phyloP scores from a whole-genome alignment of 164 flowering plant species.

The Magnolia officinalis region DNA sequence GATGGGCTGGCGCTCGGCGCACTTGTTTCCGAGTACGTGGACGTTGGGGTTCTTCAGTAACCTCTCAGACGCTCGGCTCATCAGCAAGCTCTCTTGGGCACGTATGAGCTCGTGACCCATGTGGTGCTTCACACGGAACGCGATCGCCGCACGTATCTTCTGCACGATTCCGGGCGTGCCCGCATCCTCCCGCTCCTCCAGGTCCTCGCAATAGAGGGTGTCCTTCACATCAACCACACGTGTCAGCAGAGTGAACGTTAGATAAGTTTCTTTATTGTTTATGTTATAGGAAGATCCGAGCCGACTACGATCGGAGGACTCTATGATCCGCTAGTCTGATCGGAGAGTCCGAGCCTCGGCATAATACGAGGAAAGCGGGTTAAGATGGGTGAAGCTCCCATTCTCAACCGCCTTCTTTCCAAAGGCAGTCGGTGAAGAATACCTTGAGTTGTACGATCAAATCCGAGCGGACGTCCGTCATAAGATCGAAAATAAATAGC shows the following conservation, averaged over 20 bases:
- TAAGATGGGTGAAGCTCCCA: no score
- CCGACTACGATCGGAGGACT: no score
- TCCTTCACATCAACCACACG: conserved; percentile 1
- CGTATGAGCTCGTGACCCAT: conserved; percentile 9
- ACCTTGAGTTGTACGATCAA: no score
- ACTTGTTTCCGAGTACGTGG: background rate
- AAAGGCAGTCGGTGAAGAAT: no score
- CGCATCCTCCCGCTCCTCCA: conserved; percentile 16
- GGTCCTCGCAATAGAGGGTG: conserved; percentile 11
- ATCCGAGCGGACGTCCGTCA: no score
- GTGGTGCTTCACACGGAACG: conserved; percentile 11
- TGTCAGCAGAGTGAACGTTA: background rate
- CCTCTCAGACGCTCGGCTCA: background rate
- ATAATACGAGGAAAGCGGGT: no score
- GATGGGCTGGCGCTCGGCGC: conserved; percentile 7
- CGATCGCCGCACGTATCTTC: conserved; percentile 17
- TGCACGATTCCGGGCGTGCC: conserved; percentile 19
- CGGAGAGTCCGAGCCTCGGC: no score
- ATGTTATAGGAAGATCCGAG: no score
- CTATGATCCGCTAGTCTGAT: no score
- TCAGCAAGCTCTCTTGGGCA: conserved; percentile 1
- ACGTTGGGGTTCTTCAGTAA: conserved; percentile 3
- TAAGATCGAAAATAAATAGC: no score
- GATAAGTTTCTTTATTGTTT: no score
- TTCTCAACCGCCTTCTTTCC: no score